A percentile compares a stretch with the other conserved stretches of the same genome.
phyloP scores from a whole-genome alignment of 2,329 filamentous ascomycete species.

The Ceratocystis cacaofunesta region DNA sequence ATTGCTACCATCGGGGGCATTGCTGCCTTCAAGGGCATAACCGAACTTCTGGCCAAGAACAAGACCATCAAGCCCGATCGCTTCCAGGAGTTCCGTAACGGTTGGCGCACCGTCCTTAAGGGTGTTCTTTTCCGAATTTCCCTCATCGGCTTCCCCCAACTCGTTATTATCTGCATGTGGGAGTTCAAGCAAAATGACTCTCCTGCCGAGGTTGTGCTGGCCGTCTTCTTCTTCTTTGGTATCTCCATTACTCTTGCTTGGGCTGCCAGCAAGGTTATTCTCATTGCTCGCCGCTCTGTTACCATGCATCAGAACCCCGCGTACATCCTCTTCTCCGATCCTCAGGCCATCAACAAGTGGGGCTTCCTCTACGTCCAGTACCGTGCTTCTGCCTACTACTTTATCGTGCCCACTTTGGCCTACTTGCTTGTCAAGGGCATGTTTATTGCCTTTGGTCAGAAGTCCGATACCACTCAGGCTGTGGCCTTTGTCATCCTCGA shows the following conservation, averaged over 20 bases:
- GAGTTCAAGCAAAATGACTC: constrained; percentile 81
- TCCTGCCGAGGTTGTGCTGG: constrained; percentile 68
- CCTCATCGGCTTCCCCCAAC: constrained; percentile 81
- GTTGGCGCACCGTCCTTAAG: constrained; percentile 84
- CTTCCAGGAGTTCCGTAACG: constrained; percentile 86
- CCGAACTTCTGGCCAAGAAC: constrained; percentile 59
- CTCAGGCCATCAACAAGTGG: constrained; percentile 91
- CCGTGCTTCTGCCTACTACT: constrained; percentile 90
- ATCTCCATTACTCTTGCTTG: constrained; percentile 65
- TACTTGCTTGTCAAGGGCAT: constrained; percentile 80
- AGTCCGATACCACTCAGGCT: constrained; percentile 56
- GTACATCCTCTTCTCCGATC: constrained; percentile 92
- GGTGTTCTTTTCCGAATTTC: constrained; percentile 85
- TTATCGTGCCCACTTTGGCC: constrained; percentile 62
- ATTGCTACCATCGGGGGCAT: constrained; percentile 59
- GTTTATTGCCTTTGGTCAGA: constrained; percentile 73
- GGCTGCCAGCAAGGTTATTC: constrained; percentile 81
- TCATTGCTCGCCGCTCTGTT: constrained; percentile 75
- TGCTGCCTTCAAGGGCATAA: constrained; percentile 63
- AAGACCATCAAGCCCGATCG: constrained; percentile 71
- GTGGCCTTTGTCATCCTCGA: constrained; percentile 75
- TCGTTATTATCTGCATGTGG: constrained; percentile 83
- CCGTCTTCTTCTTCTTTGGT: constrained; percentile 75
- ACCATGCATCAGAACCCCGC: constrained; percentile 89
- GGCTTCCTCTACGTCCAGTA: constrained; percentile 96